phyloP scores from a whole-genome alignment of 139 green algal species.

The Chlamydomonas urium region DNA sequence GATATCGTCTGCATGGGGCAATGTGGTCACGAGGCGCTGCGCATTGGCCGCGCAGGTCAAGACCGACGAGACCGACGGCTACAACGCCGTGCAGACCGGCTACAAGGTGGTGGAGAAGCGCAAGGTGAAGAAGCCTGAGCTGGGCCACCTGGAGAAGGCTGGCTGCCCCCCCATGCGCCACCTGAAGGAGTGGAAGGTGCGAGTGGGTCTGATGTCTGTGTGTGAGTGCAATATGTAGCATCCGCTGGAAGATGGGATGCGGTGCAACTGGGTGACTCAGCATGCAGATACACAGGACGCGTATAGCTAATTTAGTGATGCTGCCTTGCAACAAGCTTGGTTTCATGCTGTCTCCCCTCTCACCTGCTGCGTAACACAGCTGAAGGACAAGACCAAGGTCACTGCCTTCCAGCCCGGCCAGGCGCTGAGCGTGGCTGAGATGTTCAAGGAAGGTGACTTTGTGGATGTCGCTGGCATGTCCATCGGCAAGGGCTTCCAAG shows the following conservation, averaged over 20 bases:
- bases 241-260: no score
- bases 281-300: no score
- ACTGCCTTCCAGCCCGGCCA: conserved; percentile 71
- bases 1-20: no score
- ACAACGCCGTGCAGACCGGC: conserved; percentile 81
- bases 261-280: no score
- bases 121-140: conserved; percentile 90
- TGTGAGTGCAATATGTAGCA: no score
- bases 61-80: conserved; percentile 87
- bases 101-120: conserved; percentile 71
- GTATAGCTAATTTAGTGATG: no score
- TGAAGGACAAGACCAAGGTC: conserved; percentile 51
- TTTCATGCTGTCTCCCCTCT: no score
- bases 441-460: conserved; percentile 91
- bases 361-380: conserved; percentile 43
- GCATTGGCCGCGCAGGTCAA: conserved; percentile 68
- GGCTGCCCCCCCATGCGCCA: conserved; percentile 71
- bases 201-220: no score
- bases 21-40: background rate
- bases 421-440: conserved; percentile 71
- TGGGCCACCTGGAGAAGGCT: conserved; percentile 88
- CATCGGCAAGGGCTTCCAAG: conserved; percentile 92
- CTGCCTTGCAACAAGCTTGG: no score
- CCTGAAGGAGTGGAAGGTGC: conserved; percentile 89
- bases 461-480: conserved; percentile 88